Evolutionary conservation across 2,329 filamentous ascomycete genomes (phyloP).

Genomic region (Ophiostoma montium): DNA sequence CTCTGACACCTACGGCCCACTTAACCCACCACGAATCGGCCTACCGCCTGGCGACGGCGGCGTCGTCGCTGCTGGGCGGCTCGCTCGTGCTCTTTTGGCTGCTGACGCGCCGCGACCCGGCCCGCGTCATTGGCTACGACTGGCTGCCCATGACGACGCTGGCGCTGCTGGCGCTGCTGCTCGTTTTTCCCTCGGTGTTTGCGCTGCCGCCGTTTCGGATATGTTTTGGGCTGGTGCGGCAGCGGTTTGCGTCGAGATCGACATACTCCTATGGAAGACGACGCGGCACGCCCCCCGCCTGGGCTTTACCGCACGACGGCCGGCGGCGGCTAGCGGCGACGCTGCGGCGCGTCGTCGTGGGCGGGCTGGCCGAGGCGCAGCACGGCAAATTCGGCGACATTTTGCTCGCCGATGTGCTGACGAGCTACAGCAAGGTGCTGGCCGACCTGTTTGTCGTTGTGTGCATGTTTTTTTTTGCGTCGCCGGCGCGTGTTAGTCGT

Average conservation of each 20-base stretch:
- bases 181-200: conserved; percentile 57
- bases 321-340: conserved; percentile 63
- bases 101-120: conserved; percentile 55
- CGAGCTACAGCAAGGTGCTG: conserved; percentile 84
- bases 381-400: conserved; percentile 95
- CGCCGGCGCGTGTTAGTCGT: conserved; percentile 15
- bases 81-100: conserved; percentile 76
- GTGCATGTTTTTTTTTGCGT: conserved; percentile 68
- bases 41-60: conserved; percentile 69
- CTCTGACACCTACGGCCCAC: conserved; percentile 35
- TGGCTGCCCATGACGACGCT: conserved; percentile 80
- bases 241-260: not conserved
- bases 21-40: conserved; percentile 64
- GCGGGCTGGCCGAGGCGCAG: conserved; percentile 70
- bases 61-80: conserved; percentile 54
- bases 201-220: conserved; percentile 21
- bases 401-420: conserved; percentile 82
- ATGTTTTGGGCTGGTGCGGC: conserved; percentile 25
- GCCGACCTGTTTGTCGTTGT: conserved; percentile 78
- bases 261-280: not conserved
- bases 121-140: conserved; percentile 63
- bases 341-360: conserved; percentile 64
- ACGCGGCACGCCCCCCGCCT: not conserved
- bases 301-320: conserved; percentile 45
- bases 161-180: conserved; percentile 52